Conservation (phyloP, 345 rosid species). For the Populus pruinosa region DNA sequence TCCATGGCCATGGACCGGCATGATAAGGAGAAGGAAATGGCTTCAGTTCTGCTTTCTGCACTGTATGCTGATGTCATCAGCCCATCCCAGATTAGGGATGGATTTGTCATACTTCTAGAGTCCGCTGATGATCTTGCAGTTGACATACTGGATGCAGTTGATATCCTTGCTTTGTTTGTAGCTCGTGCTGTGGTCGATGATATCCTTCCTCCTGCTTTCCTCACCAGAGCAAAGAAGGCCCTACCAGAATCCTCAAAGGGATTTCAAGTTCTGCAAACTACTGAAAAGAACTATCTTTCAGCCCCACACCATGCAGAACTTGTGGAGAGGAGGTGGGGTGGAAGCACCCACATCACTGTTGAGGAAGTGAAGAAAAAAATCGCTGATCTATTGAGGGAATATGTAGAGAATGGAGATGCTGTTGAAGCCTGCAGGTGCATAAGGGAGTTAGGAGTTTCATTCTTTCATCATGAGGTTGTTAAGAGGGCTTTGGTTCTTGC, state of each 20-base stretch:
- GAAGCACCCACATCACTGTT: conserved; percentile 84
- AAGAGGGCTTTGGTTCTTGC: conserved; percentile 88
- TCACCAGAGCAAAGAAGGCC: conserved; percentile 71
- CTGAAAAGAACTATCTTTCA: conserved; percentile 93
- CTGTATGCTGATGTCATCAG: conserved; percentile 87
- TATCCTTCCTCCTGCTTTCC: conserved; percentile 88
- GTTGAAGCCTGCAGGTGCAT: conserved; percentile 95
- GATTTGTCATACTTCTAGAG: conserved; percentile 92
- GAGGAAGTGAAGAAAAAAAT: conserved; percentile 95
- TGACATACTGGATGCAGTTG: conserved; percentile 87
- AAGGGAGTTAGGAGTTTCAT: conserved; percentile 84
- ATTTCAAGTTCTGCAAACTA: conserved; percentile 72
- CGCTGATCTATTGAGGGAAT: conserved; percentile 76
- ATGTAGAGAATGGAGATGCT: conserved; percentile 75
- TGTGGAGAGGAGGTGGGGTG: conserved; percentile 98
- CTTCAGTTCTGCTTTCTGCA: conserved; percentile 87
- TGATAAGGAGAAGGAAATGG: conserved; percentile 99
- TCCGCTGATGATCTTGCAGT: conserved; percentile 94
- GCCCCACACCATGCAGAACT: conserved; percentile 99
- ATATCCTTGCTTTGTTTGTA: conserved; percentile 81
- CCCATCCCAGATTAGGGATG: conserved; percentile 87
- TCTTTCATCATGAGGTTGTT: conserved; percentile 98
- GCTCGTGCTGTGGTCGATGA: conserved; percentile 98
- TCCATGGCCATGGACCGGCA: conserved; percentile 99
- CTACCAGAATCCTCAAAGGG: conserved; percentile 79